Evolutionary conservation across 441 rosid genomes (phyloP).

Genomic region (Gossypium armourianum): DNA sequence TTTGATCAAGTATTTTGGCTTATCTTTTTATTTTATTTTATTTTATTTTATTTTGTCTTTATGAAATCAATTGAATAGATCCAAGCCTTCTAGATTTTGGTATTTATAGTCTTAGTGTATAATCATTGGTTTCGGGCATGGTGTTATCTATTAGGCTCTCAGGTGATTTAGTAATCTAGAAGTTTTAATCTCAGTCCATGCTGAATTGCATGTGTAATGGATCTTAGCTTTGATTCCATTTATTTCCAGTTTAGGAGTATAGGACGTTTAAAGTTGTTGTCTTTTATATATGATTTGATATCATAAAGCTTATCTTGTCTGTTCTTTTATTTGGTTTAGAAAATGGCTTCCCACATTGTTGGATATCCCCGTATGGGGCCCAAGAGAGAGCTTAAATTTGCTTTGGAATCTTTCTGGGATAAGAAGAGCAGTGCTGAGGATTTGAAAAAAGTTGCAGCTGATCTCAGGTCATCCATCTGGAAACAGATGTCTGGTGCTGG

Average conservation of each 20-base stretch:
- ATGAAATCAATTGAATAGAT: neutral
- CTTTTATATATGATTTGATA: neutral
- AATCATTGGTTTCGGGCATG: neutral
- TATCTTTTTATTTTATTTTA: neutral
- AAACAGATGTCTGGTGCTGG: constrained; percentile 77
- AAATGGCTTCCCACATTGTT: constrained; percentile 91
- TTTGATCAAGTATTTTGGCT: neutral
- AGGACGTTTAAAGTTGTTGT: neutral
- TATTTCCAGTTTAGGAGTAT: constrained; percentile 6
- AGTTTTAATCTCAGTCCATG: neutral
- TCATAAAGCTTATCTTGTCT: neutral
- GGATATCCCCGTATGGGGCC: constrained; percentile 99
- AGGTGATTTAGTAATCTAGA: no score
- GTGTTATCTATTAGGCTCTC: no score
- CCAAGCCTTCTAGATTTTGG: neutral
- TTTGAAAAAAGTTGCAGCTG: constrained; percentile 70
- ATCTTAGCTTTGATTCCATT: constrained; percentile 1
- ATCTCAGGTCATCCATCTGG: constrained; percentile 82
- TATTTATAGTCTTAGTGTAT: constrained; percentile 1
- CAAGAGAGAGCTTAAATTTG: constrained; percentile 92
- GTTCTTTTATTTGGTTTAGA: constrained; percentile 18
- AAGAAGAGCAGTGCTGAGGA: constrained; percentile 81
- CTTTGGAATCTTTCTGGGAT: constrained; percentile 97
- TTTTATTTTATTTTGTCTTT: neutral
- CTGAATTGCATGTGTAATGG: neutral